phyloP scores from a whole-genome alignment of 257 asterid genomes.

The Fraxinus cuspidata region DNA sequence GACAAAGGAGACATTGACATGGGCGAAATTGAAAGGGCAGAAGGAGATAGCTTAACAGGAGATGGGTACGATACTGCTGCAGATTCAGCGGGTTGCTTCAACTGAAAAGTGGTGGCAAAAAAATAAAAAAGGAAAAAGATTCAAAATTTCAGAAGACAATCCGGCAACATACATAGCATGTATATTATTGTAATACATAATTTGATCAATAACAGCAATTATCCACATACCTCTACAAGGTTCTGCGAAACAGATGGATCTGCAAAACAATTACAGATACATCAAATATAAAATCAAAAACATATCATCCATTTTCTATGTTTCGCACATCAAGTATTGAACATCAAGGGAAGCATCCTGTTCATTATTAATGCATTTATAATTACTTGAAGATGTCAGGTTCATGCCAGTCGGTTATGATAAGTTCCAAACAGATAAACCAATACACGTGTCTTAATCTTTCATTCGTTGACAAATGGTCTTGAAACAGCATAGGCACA shows the following conservation, averaged over 20 bases:
- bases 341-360: neutral
- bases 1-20: slow-evolving; percentile 65
- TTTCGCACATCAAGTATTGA: neutral
- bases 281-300: neutral
- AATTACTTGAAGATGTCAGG: neutral
- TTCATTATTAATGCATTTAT: neutral
- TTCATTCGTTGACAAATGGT: neutral
- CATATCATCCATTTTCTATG: neutral
- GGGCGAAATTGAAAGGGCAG: slow-evolving; percentile 74
- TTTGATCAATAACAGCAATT: neutral
- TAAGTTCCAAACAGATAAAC: neutral
- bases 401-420: neutral
- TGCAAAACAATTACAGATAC: slow-evolving; percentile 29
- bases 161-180: slow-evolving; percentile 10
- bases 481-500: neutral
- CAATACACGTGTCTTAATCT: neutral
- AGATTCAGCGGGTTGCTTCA: slow-evolving; percentile 55
- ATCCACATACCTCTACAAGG: slow-evolving; percentile 45
- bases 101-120: slow-evolving; percentile 38
- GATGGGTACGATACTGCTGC: slow-evolving; percentile 59
- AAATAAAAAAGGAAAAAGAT: neutral
- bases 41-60: slow-evolving; percentile 70
- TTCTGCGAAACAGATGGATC: slow-evolving; percentile 42
- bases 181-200: neutral
- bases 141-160: slow-evolving; percentile 1